Base-by-base conservation (phyloP, 306 rosid species). In the Gillenia trifoliata region DNA sequence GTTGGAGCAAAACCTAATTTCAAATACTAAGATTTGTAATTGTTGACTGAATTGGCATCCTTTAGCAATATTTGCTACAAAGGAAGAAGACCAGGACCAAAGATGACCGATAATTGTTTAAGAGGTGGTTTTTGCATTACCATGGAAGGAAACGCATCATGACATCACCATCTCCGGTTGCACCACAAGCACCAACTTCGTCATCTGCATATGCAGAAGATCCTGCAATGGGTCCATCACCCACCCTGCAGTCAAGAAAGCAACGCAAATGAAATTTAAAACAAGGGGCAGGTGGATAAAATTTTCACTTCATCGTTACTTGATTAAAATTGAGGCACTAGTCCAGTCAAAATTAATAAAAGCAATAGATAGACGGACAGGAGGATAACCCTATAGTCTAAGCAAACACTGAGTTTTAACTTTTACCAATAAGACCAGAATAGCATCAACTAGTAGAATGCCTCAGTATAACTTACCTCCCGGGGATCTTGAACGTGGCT, bases 121-220 rank as follows among this genome's bases (percentile, higher is more conserved):
- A 75, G 60, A 77, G 43, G 41, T 57, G 22, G 36, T 40, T 38
- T 74, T 11, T 1, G 3, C 40, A 41, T 57, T 87, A 94, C 98
- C 97, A 88, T 50, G 98, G 98, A 72, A 94, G 91, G 85, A 94
- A 94, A 50, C 96, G 96, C 97, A 87, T 94, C 95, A 88, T 94
- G 78, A 94, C 74, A 72, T 94, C 95, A 41, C 96, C 97, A 80
- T 94, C 97, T 74, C 97, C 97, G 23, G 96, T 88, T 78, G 97
- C 96, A 76, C 98, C 93, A 74, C 97, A 91, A 30, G 92, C 98
- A 49, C 96, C 99, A 23, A 94, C 88, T 69, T 94, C 93, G 62
- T 85, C 79, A 70, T 85, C 86, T 9, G 88, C 97, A 60, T 94
- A 90, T 52, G 97, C 88, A 38, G 97, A 85, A 81, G 97, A 94